Evolutionary conservation across 208 protist genomes (phyloP), one percentile per base, ranked within the genome.

Genomic region (Trypanosoma congolense): DNA sequence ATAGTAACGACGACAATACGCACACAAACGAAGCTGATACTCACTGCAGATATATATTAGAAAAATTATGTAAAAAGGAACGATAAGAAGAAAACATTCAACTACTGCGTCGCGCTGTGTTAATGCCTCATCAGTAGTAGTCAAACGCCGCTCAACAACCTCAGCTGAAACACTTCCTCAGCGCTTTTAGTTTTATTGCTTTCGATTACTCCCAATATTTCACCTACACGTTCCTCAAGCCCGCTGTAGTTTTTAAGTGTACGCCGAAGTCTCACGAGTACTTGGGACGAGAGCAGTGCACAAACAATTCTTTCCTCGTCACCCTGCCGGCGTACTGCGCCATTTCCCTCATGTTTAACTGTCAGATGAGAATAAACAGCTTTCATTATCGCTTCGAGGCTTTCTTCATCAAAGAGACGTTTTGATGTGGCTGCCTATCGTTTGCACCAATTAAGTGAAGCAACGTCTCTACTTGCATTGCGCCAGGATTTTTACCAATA

Each of bases 361-460:
- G 18, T 55, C 9, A 62, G n/a, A 0, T 57, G 44, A 28, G 33
- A 14, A 29, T 54, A 59, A 5, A 69, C 48, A 21, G 26, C 21
- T 2, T 6, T 6, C 52, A 69, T 48, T 6, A 70, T 53, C 4
- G 31, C 2, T n/a, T 45, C 29, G 18, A 63, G 40, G 40, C n/a
- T 48, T 16, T 6, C 38, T 28, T 45, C 35, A 31, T 60, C 46
- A 58, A 72, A 77, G 1, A 77, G 51, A 5, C 21, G 1, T 19
- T 42, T 42, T 0, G 71, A 67, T 8, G 58, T 4, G 3, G 18
- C 9, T 49, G n/a, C 46, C 28, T 36, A 14, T 38, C 52, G 47
- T 73, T 74, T 3, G 66, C 66, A 14, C 58, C 35, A 14, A 78
- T 24, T 21, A 78, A 47, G 30, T 69, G 60, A n/a, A 78, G 40